Base-by-base conservation (phyloP, 495 filamentous ascomycete species). In the Cercophora samala region DNA sequence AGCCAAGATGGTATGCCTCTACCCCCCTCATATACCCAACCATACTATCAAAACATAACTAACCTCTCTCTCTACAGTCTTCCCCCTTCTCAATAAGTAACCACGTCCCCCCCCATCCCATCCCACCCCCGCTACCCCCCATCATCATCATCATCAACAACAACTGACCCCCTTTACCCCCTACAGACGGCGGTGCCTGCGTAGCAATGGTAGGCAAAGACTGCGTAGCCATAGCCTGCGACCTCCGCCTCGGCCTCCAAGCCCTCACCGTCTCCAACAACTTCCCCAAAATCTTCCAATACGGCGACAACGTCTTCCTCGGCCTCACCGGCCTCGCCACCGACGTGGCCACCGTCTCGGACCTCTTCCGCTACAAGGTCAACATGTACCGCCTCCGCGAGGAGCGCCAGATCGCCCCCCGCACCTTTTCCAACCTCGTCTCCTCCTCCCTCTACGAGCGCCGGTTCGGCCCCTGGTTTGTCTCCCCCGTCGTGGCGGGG, bases 301-400 rank as follows among this genome's bases (percentile, higher is more conserved):
- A 96, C 85, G 93, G 92, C 75, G 90, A 93, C 76, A 53, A 65
- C 69, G 92, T 93, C 70, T 97, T 96, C 80, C 90, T 99, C n/a
- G 95, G 95, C 56, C 86, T 99, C 55, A 98, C 96, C 4, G 95
- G 95, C 29, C 90, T 99, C 23, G 95, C 96, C 24, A 98, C 95
- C 65, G 95, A 99, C 79, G 92, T 99, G 53, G 86, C 87, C 42
- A 97, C 96, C 67, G 95, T 99, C 69, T 90, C 89, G 67, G 95
- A 99, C 81, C 91, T 97, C 70, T 95, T 99, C 86, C 93, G 95
- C 74, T 97, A 95, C 86, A 99, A 99, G 84, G 93, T 97, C 73
- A 99, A 99, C 85, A 93, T 99, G 92, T 99, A 99, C 87, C 92
- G 95, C 52, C 88, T 99, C 72, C 92, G 95, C 73, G 95, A 99